Evolutionary conservation across 805 yeast species (phyloP).

Genomic region (Sugiyamaella marilandica): DNA sequence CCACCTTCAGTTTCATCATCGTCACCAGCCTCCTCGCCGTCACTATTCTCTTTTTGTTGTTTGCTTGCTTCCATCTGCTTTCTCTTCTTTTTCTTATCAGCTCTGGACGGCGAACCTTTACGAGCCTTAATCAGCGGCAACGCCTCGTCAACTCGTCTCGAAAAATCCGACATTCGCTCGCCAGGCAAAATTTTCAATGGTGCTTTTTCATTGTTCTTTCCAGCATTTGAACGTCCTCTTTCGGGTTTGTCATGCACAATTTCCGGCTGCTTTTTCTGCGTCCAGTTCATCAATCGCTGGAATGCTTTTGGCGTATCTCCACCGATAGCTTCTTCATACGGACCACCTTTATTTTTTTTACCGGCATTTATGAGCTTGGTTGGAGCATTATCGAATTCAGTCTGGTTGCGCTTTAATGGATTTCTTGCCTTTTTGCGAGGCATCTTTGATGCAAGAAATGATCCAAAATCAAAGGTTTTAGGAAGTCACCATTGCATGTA

Average conservation of each 20-base stretch:
- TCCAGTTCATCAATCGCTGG: constrained; percentile 27
- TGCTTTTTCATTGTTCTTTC: constrained; percentile 2
- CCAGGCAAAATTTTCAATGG: constrained; percentile 31
- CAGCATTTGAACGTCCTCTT: neutral
- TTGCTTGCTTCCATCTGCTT: constrained; percentile 18
- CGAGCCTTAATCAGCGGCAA: constrained; percentile 36
- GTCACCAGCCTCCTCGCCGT: constrained; percentile 23
- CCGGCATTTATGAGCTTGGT: constrained; percentile 10
- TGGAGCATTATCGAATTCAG: constrained; percentile 22
- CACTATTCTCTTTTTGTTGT: constrained; percentile 24
- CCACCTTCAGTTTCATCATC: constrained; percentile 6
- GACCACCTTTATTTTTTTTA: constrained; percentile 12
- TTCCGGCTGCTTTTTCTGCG: constrained; percentile 6
- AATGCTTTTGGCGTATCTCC: constrained; percentile 36
- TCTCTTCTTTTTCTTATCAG: constrained; percentile 27
- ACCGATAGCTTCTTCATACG: constrained; percentile 16
- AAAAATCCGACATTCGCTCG: constrained; percentile 37
- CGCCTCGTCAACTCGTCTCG: constrained; percentile 38
- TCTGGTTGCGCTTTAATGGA: constrained; percentile 20
- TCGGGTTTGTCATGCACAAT: constrained; percentile 8
- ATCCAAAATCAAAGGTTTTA: neutral
- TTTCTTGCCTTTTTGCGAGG: constrained; percentile 24
- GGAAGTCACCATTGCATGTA: neutral
- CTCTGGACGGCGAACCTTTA: constrained; percentile 30
- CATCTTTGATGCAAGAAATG: constrained; percentile 10